Percentiles rank a stretch among this genome's conserved stretches.
Evolutionary conservation across 2,329 filamentous ascomycete species (phyloP).

Genomic region (Hypoxylon rubiginosum): DNA sequence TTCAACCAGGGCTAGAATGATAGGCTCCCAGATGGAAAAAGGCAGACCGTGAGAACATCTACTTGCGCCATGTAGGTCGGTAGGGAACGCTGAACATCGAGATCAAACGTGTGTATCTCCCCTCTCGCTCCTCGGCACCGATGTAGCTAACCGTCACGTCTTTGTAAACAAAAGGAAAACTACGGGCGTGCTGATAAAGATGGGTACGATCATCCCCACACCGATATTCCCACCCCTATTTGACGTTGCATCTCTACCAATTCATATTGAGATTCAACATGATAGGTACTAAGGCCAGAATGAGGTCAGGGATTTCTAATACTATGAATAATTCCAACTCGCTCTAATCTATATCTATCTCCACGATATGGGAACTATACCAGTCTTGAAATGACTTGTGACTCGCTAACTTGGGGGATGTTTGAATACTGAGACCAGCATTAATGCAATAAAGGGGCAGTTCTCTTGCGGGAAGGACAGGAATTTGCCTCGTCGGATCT

Average conservation of each 20-base stretch:
- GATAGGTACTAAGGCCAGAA: not conserved
- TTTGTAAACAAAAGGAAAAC: not conserved
- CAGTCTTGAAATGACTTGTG: not conserved
- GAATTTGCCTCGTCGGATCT: not conserved
- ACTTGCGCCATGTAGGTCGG: not conserved
- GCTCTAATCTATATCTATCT: conserved; percentile 1
- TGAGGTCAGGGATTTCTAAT: not conserved
- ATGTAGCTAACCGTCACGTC: not conserved
- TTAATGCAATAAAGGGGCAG: not conserved
- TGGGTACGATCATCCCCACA: not conserved
- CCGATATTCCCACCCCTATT: not conserved
- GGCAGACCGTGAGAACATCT: not conserved
- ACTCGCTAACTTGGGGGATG: not conserved
- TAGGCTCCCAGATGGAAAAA: not conserved
- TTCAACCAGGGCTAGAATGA: conserved; percentile 2
- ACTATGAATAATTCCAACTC: not conserved
- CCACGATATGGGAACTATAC: not conserved
- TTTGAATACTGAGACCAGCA: not conserved
- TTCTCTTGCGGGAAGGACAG: conserved; percentile 4
- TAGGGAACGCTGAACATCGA: not conserved
- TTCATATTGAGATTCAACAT: not conserved
- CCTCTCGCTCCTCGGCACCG: not conserved
- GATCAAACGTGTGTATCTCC: not conserved
- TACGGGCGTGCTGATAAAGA: not conserved
- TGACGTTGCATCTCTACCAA: not conserved